phyloP scores from a whole-genome alignment of 2,329 filamentous ascomycete genomes.

The Aspergillus novoparasiticus region DNA sequence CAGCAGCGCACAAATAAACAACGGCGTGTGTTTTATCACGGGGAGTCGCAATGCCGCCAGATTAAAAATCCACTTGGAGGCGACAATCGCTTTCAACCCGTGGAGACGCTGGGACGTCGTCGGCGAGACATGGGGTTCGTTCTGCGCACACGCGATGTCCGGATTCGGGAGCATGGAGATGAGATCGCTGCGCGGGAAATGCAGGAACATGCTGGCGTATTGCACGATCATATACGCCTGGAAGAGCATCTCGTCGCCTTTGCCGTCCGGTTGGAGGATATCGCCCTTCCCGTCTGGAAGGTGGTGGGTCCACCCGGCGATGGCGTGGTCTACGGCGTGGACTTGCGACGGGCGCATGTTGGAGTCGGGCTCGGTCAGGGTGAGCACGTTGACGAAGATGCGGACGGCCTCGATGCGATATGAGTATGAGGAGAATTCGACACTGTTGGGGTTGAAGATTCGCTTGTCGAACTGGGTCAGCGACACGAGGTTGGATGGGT shows the following conservation, averaged over 20 bases:
- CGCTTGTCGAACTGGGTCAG: background rate
- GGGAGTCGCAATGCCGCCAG: background rate
- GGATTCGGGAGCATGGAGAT: background rate
- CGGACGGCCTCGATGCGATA: background rate
- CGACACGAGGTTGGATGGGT: background rate
- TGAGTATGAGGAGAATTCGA: background rate
- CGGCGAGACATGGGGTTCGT: background rate
- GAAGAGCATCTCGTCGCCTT: conserved; percentile 5
- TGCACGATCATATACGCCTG: conserved; percentile 4
- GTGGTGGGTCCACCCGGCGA: background rate
- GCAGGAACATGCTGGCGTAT: background rate
- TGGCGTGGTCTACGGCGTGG: background rate
- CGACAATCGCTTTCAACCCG: conserved; percentile 3
- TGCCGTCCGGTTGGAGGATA: background rate
- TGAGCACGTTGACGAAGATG: background rate
- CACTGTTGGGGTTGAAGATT: background rate
- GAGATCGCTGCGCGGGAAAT: conserved; percentile 8
- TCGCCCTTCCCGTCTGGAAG: background rate
- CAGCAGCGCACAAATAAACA: background rate
- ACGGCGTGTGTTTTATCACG: background rate
- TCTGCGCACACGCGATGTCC: background rate
- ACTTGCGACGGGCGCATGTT: conserved; percentile 1
- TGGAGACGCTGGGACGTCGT: background rate
- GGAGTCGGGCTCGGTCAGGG: background rate
- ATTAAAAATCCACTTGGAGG: conserved; percentile 4